Percentiles rank a stretch among this genome's conserved stretches.
Conservation (phyloP, 768 basidiomycete genomes). For the Pleurotus djamor region DNA sequence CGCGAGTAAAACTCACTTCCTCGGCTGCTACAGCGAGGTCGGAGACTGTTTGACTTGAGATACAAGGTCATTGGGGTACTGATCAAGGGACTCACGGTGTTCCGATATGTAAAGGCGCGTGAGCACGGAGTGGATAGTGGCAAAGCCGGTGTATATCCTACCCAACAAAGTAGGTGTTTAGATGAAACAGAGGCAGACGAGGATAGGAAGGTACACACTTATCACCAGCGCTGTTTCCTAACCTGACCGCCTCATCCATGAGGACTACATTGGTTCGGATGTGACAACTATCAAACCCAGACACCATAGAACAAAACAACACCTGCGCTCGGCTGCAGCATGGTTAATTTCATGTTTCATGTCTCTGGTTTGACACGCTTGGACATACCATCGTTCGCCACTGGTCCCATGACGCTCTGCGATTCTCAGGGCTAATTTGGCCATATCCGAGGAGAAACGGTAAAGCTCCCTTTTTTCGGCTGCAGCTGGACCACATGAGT, state of each 20-base stretch:
- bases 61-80: neutral
- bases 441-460: conserved; percentile 67
- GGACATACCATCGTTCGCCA: conserved; percentile 60
- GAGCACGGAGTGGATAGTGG: conserved; percentile 50
- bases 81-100: conserved; percentile 41
- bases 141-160: conserved; percentile 64
- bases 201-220: conserved; percentile 33
- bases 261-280: conserved; percentile 59
- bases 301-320: conserved; percentile 59
- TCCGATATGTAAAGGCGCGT: conserved; percentile 60
- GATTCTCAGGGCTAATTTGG: conserved; percentile 64
- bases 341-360: neutral
- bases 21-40: conserved; percentile 57
- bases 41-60: conserved; percentile 37
- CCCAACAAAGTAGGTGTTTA: neutral
- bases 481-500: conserved; percentile 33
- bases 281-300: conserved; percentile 66
- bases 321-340: conserved; percentile 49
- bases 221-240: conserved; percentile 67
- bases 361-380: neutral
- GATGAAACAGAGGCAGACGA: neutral
- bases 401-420: conserved; percentile 62
- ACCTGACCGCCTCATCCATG: conserved; percentile 61
- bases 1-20: conserved; percentile 40
- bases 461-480: conserved; percentile 64